These are phyloP conservation scores for Pythium utonaiense DNA, from an alignment of 352 stramenopile genomes.

Conservation along the genomic window DNA sequence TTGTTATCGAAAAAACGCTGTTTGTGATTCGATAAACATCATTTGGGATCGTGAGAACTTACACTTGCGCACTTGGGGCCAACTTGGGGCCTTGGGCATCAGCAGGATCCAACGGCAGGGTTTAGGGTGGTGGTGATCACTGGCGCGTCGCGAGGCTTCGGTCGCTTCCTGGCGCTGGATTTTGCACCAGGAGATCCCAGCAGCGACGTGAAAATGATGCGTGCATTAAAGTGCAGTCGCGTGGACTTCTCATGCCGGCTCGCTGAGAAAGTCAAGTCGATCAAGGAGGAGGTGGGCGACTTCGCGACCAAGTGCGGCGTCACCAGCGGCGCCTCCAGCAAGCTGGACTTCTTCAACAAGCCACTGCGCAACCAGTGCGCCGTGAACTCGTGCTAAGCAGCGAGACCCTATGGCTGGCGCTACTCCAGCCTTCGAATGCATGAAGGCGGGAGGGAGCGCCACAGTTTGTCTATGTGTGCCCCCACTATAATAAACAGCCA, in stretches of 20 bases:
- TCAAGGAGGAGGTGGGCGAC: slow-evolving; percentile 38
- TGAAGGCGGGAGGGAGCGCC: not conserved
- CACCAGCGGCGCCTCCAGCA: slow-evolving; percentile 31
- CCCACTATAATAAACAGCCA: too few relatives aligned
- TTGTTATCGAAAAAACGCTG: not conserved
- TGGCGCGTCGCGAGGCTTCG: slow-evolving; percentile 80
- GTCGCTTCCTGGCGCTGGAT: slow-evolving; percentile 63
- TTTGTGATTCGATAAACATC: not conserved
- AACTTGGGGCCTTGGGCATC: too few relatives aligned
- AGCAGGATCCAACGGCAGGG: too few relatives aligned
- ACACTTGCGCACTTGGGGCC: too few relatives aligned
- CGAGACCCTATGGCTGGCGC: too few relatives aligned
- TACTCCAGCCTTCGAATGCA: not conserved
- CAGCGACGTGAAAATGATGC: slow-evolving; percentile 50
- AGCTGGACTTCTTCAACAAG: slow-evolving; percentile 43
- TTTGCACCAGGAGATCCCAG: slow-evolving; percentile 38
- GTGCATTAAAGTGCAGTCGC: too few relatives aligned
- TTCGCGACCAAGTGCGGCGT: slow-evolving; percentile 38
- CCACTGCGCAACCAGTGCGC: slow-evolving; percentile 40
- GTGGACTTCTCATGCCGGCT: too few relatives aligned
- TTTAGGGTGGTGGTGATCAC: slow-evolving; percentile 65
- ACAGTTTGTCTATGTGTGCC: not conserved
- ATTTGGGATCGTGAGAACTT: not conserved
- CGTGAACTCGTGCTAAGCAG: slow-evolving; percentile 14
- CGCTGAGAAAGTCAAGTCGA: slow-evolving; percentile 29